These are phyloP conservation scores for Pichia sp. DNA, from an alignment of 1,139 yeast species.

Conservation along the genomic window DNA sequence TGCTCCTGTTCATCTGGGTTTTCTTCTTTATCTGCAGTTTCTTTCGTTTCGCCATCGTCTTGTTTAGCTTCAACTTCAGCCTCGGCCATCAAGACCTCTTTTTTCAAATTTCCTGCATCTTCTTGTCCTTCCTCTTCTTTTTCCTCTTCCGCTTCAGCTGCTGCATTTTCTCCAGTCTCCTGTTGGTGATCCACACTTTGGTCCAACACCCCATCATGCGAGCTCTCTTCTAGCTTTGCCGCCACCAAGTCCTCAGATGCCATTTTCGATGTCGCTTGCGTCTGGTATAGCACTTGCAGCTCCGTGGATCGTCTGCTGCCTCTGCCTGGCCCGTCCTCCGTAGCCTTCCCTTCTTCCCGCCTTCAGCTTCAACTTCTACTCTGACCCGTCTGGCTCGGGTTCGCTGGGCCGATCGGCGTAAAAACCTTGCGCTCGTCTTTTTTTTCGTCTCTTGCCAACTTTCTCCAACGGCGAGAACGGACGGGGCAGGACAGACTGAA, in stretches of 20 bases:
- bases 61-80: too few relatives aligned
- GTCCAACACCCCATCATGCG: slow-evolving; percentile 4
- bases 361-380: neutral
- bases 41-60: slow-evolving; percentile 5
- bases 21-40: slow-evolving; percentile 7
- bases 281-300: neutral
- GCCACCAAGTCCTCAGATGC: neutral
- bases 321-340: neutral
- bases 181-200: slow-evolving; percentile 5
- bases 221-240: neutral
- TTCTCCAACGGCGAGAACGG: neutral
- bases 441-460: neutral
- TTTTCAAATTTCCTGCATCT: too few relatives aligned
- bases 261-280: neutral
- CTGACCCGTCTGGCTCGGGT: too few relatives aligned
- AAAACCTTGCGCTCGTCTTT: neutral
- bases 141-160: neutral
- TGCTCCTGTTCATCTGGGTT: neutral
- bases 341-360: neutral
- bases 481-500: neutral
- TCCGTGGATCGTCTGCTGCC: neutral
- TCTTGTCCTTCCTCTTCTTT: neutral
- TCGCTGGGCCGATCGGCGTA: neutral
- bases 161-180: slow-evolving; percentile 1
- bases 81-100: too few relatives aligned